phyloP scores from a whole-genome alignment of 2,329 filamentous ascomycete species.

The Epichloe bromicola region DNA sequence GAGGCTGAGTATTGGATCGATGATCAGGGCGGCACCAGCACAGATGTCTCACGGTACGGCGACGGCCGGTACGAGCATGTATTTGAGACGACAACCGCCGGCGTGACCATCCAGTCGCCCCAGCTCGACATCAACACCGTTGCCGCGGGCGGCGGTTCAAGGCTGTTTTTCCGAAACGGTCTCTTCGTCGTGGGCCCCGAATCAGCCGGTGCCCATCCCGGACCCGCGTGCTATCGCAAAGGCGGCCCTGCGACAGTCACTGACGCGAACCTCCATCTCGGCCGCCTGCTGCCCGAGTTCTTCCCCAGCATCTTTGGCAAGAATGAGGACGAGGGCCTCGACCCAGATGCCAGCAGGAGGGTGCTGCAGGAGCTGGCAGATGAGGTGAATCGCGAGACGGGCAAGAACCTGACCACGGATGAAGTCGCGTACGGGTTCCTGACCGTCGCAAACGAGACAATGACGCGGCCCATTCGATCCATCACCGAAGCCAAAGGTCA shows the following conservation, averaged over 20 bases:
- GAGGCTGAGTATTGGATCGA: neutral
- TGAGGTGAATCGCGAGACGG: constrained; percentile 23
- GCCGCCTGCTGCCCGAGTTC: constrained; percentile 46
- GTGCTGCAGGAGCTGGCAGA: constrained; percentile 29
- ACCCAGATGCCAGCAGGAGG: constrained; percentile 24
- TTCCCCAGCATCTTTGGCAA: constrained; percentile 48
- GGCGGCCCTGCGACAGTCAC: constrained; percentile 59
- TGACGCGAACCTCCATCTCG: constrained; percentile 58
- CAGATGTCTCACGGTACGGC: constrained; percentile 58
- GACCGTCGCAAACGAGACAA: constrained; percentile 23
- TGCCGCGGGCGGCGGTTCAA: constrained; percentile 60
- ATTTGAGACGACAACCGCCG: constrained; percentile 67
- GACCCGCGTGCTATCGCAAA: constrained; percentile 62
- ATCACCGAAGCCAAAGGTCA: constrained; percentile 23
- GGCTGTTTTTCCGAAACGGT: constrained; percentile 58
- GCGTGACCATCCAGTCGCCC: constrained; percentile 64
- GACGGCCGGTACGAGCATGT: constrained; percentile 26
- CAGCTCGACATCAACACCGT: constrained; percentile 76
- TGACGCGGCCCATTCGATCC: constrained; percentile 23
- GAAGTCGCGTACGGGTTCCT: constrained; percentile 25
- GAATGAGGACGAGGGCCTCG: constrained; percentile 18
- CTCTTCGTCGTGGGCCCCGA: constrained; percentile 63
- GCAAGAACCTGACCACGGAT: constrained; percentile 17
- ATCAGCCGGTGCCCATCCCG: constrained; percentile 56
- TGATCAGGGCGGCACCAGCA: constrained; percentile 48